Percentiles rank a stretch among this genome's conserved stretches.
Evolutionary conservation across 768 basidiomycete species (phyloP).

Genomic region (Boletus speciosus): DNA sequence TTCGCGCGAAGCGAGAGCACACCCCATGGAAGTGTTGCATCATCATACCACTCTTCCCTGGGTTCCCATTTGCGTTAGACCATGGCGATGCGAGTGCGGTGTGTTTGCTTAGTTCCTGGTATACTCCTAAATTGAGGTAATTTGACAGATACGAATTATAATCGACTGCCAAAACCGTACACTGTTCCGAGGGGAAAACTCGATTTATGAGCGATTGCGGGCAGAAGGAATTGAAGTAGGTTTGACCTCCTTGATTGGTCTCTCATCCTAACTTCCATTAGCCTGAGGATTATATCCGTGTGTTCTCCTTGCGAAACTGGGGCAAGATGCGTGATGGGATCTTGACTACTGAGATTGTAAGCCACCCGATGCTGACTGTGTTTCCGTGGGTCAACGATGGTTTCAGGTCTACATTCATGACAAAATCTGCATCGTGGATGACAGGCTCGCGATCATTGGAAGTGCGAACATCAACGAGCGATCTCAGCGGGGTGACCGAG

Average conservation of each 20-base stretch:
- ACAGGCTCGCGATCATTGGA: conserved; percentile 89
- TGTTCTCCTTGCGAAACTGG: conserved; percentile 94
- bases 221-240: conserved; percentile 85
- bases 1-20: conserved; percentile 76
- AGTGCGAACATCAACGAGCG: conserved; percentile 98
- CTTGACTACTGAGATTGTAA: conserved; percentile 83
- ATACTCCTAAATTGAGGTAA: background rate
- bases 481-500: conserved; percentile 91
- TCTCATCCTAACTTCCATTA: conserved; percentile 28
- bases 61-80: conserved; percentile 91
- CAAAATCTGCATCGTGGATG: conserved; percentile 78
- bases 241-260: background rate
- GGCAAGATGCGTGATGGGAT: conserved; percentile 80
- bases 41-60: conserved; percentile 87
- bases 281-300: conserved; percentile 89
- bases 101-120: conserved; percentile 26
- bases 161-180: conserved; percentile 92
- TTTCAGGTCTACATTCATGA: conserved; percentile 81
- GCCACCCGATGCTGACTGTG: conserved; percentile 6
- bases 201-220: conserved; percentile 82
- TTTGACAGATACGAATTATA: conserved; percentile 80
- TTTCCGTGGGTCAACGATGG: conserved; percentile 8
- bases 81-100: conserved; percentile 91
- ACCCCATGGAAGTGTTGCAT: conserved; percentile 92
- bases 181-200: conserved; percentile 83